These are phyloP conservation scores for Mycena rebaudengoi DNA, from an alignment of 768 basidiomycete genomes.

Conservation along the genomic window DNA sequence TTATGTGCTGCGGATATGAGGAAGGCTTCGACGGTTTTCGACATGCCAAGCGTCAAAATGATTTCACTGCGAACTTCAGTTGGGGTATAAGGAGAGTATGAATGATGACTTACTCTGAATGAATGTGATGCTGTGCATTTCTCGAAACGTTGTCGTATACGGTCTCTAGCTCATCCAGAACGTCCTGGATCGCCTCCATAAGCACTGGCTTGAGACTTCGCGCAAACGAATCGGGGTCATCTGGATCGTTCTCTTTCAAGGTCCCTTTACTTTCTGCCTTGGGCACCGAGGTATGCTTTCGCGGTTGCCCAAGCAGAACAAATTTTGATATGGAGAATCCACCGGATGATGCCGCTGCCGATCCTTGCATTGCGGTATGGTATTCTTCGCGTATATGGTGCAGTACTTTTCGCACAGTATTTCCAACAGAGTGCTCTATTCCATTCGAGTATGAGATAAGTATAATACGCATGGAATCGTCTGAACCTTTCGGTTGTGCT, in stretches of 20 bases:
- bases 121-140: constrained; percentile 94
- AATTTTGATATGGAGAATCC: constrained; percentile 84
- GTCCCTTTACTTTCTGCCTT: constrained; percentile 64
- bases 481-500: constrained; percentile 92
- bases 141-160: constrained; percentile 95
- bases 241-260: constrained; percentile 73
- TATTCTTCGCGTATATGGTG: constrained; percentile 97
- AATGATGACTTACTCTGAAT: constrained; percentile 85
- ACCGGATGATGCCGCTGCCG: constrained; percentile 45
- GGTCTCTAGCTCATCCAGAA: constrained; percentile 94
- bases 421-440: constrained; percentile 93
- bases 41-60: constrained; percentile 93
- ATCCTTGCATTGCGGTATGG: constrained; percentile 73
- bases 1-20: constrained; percentile 90
- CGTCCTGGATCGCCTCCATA: constrained; percentile 97
- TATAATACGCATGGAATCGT: constrained; percentile 11
- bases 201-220: constrained; percentile 87
- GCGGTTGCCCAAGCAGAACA: constrained; percentile 81
- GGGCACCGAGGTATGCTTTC: constrained; percentile 52
- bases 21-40: constrained; percentile 93
- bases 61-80: constrained; percentile 93
- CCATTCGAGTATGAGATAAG: constrained; percentile 11
- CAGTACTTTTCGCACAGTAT: constrained; percentile 91
- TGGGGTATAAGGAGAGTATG: too few relatives aligned
- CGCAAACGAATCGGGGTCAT: constrained; percentile 84